Percentiles rank a stretch among this genome's conserved stretches.
Evolutionary conservation across 257 asterid species (phyloP).

Genomic region (Solanum ossicruentum): DNA sequence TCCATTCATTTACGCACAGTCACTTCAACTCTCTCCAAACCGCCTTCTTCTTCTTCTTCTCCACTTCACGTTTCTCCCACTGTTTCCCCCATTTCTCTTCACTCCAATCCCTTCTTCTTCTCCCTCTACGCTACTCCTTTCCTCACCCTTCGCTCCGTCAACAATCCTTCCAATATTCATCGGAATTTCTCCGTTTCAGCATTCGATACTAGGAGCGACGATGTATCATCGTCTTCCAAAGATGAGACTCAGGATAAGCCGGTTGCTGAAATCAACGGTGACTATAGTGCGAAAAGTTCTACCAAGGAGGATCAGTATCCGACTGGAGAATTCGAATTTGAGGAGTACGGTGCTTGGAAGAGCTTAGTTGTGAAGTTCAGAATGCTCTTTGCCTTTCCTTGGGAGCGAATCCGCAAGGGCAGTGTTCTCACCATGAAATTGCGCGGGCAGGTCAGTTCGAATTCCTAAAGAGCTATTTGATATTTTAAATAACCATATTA

Average conservation of each 20-base stretch:
- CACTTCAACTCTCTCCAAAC: slow-evolving; percentile 18
- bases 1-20: slow-evolving; percentile 33
- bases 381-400: slow-evolving; percentile 76
- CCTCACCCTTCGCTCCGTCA: neutral
- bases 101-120: neutral
- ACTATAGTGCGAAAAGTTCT: slow-evolving; percentile 8
- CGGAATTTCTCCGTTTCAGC: slow-evolving; percentile 28
- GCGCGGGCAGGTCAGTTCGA: slow-evolving; percentile 64
- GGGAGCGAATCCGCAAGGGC: slow-evolving; percentile 91
- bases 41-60: neutral
- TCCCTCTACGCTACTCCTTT: neutral
- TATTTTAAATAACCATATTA: too few relatives aligned
- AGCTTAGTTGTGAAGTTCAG: slow-evolving; percentile 53
- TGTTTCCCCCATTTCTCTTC: neutral
- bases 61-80: neutral
- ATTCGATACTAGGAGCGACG: slow-evolving; percentile 35
- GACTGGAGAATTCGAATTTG: slow-evolving; percentile 67
- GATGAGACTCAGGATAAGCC: slow-evolving; percentile 9
- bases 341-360: slow-evolving; percentile 46
- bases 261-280: slow-evolving; percentile 4
- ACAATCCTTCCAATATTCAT: neutral
- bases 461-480: neutral
- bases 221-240: slow-evolving; percentile 8
- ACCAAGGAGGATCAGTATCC: slow-evolving; percentile 37
- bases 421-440: slow-evolving; percentile 75